These are phyloP conservation scores for Fusarium solani-melongenae DNA, from an alignment of 2,329 filamentous ascomycete genomes.

Conservation along the genomic window DNA sequence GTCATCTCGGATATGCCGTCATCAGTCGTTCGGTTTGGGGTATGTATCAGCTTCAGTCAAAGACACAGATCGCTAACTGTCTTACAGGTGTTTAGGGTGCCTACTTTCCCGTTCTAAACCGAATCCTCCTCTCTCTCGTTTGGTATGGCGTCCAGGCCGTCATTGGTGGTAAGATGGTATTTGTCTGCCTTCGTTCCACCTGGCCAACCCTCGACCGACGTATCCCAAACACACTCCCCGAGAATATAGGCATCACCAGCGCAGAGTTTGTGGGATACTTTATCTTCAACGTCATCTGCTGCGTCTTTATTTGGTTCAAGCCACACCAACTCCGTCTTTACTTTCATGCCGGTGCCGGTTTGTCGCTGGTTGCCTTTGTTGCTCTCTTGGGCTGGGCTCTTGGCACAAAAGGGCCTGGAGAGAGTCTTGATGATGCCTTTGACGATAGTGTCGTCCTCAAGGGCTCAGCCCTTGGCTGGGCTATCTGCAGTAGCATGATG, in stretches of 20 bases:
- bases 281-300: slow-evolving; percentile 4
- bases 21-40: slow-evolving; percentile 2
- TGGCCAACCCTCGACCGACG: neutral
- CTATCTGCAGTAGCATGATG: neutral
- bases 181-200: neutral
- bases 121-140: neutral
- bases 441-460: neutral
- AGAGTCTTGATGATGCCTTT: neutral
- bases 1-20: slow-evolving; percentile 4
- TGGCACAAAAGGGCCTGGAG: neutral
- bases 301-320: neutral
- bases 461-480: neutral
- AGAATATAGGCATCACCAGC: slow-evolving; percentile 1
- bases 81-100: neutral
- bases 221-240: neutral
- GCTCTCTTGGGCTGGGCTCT: neutral
- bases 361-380: neutral
- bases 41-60: neutral
- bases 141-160: slow-evolving; percentile 1
- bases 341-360: neutral
- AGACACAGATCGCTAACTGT: neutral
- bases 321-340: neutral
- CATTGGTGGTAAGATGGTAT: slow-evolving; percentile 1
- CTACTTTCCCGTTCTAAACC: neutral
- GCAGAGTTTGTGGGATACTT: neutral